Evolutionary conservation across 495 filamentous ascomycete genomes (phyloP).

Genomic region (Thermothielavioides terrestris): DNA sequence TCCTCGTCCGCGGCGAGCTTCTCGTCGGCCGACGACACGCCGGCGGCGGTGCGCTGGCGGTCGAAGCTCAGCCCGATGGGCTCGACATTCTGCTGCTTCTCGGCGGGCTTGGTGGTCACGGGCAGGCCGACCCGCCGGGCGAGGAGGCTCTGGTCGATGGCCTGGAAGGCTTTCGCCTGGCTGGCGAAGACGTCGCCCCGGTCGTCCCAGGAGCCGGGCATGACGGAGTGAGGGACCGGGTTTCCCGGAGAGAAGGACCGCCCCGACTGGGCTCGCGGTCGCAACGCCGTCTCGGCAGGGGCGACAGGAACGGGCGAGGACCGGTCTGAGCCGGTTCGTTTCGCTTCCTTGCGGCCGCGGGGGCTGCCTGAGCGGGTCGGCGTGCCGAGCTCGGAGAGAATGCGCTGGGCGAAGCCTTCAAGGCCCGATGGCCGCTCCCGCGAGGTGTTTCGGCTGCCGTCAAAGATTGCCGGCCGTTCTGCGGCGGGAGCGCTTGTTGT

Average conservation of each 20-base stretch:
- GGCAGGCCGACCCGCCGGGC: conserved; percentile 38
- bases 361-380: conserved; percentile 44
- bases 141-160: conserved; percentile 46
- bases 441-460: conserved; percentile 31
- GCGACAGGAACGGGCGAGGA: conserved; percentile 24
- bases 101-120: background rate
- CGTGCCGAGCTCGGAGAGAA: conserved; percentile 44
- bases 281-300: conserved; percentile 24
- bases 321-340: conserved; percentile 11
- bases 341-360: conserved; percentile 35
- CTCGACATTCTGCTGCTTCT: conserved; percentile 16
- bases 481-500: background rate
- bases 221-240: conserved; percentile 2
- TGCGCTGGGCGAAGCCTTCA: conserved; percentile 48
- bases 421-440: conserved; percentile 41
- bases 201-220: conserved; percentile 12
- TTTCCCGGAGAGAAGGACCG: conserved; percentile 32
- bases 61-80: conserved; percentile 34
- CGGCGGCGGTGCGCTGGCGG: conserved; percentile 17
- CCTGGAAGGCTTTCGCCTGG: conserved; percentile 44
- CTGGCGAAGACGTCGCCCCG: conserved; percentile 26
- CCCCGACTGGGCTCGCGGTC: conserved; percentile 9
- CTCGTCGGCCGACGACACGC: conserved; percentile 16
- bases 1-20: conserved; percentile 14
- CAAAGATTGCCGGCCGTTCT: conserved; percentile 14